A percentile compares a stretch with the other conserved stretches of the same genome.
phyloP scores from a whole-genome alignment of 75 land plant species.

The Selaginella moellendorffii region DNA sequence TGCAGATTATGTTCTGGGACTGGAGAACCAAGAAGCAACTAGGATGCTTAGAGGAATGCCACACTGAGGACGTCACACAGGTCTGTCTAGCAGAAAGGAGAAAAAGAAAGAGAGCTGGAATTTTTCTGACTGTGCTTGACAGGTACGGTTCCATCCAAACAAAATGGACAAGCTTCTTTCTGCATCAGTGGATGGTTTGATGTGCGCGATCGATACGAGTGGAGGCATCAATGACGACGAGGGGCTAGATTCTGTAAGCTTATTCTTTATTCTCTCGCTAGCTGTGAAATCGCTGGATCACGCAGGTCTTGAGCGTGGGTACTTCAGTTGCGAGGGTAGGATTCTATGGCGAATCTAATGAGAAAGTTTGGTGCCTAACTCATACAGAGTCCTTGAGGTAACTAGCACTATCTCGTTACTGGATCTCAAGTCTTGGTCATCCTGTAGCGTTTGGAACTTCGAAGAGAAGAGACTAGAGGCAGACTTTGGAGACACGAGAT shows the following conservation, averaged over 20 bases:
- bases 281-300: neutral
- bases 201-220: conserved; percentile 50
- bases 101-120: too few relatives aligned
- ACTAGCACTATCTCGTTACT: neutral
- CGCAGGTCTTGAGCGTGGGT: conserved; percentile 80
- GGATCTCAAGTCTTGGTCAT: neutral
- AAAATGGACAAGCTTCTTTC: conserved; percentile 54
- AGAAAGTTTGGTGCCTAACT: conserved; percentile 79
- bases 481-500: conserved; percentile 55
- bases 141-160: conserved; percentile 76
- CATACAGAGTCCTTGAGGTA: conserved; percentile 89
- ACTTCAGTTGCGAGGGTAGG: conserved; percentile 76
- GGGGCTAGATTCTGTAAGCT: conserved; percentile 60
- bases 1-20: conserved; percentile 84
- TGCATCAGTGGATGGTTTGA: conserved; percentile 89
- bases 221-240: conserved; percentile 82
- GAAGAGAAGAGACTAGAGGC: conserved; percentile 33
- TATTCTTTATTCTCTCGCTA: neutral
- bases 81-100: too few relatives aligned
- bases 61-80: conserved; percentile 95
- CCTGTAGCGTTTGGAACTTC: conserved; percentile 74
- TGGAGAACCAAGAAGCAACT: conserved; percentile 67
- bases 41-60: conserved; percentile 81
- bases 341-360: conserved; percentile 44
- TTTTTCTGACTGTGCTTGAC: neutral